Conservation (phyloP, 2,329 filamentous ascomycete genomes). For the Ophiocordyceps unilateralis region DNA sequence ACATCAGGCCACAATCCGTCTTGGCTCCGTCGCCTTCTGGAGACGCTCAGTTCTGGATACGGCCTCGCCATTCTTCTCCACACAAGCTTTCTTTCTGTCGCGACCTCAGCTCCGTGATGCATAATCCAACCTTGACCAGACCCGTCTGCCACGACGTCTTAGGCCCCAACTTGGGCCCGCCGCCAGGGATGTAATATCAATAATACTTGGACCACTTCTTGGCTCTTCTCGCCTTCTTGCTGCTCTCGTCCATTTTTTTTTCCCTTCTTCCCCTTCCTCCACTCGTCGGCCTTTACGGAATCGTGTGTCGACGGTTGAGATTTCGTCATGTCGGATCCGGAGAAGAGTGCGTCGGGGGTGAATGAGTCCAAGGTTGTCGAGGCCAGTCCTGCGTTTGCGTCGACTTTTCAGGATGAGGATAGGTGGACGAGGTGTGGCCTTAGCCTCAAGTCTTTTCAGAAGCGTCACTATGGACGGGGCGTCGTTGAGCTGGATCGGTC, state of each 20-base stretch:
- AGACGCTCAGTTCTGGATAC: not conserved
- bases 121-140: not conserved
- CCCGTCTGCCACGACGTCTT: not conserved
- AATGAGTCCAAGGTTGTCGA: conserved; percentile 2
- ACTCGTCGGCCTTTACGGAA: no score
- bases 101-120: not conserved
- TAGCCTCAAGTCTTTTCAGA: conserved; percentile 17
- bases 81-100: not conserved
- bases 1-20: not conserved
- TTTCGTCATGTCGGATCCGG: not conserved
- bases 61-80: no score
- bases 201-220: no score
- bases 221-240: no score
- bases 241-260: no score
- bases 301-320: no score
- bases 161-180: not conserved
- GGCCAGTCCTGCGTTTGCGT: conserved; percentile 1
- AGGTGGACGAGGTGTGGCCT: conserved; percentile 19
- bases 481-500: conserved; percentile 22
- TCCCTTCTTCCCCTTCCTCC: no score
- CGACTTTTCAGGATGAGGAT: conserved; percentile 11
- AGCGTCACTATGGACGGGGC: conserved; percentile 12
- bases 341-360: conserved; percentile 2
- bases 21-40: not conserved
- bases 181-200: no score